phyloP scores from a whole-genome alignment of 2,329 filamentous ascomycete genomes.

The Calonectria pseudoreteaudii region DNA sequence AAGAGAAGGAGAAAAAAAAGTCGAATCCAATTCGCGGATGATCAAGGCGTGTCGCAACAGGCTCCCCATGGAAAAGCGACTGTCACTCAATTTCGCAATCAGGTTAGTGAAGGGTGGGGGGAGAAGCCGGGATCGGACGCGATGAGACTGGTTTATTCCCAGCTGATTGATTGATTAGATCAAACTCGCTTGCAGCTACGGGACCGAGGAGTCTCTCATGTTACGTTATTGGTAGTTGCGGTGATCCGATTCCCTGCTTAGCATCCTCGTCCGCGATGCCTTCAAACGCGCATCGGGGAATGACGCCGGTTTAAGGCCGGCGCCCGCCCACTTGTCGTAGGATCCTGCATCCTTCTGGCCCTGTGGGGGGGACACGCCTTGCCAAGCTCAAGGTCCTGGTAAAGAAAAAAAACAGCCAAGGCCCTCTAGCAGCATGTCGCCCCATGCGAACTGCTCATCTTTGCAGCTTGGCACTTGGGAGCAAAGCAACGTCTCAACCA shows the following conservation, averaged over 20 bases:
- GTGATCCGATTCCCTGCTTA: neutral
- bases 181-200: neutral
- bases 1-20: neutral
- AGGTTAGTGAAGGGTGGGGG: neutral
- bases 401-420: neutral
- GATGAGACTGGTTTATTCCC: neutral
- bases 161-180: slow-evolving; percentile 1
- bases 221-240: neutral
- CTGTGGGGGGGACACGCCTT: neutral
- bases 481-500: neutral
- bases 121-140: neutral
- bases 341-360: neutral
- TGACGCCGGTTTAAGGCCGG: neutral
- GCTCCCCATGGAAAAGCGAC: neutral
- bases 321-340: too few relatives aligned
- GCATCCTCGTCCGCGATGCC: neutral
- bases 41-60: neutral
- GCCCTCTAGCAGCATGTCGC: neutral
- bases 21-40: neutral
- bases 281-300: neutral
- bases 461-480: neutral
- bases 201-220: neutral
- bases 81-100: slow-evolving; percentile 4
- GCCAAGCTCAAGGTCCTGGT: neutral
- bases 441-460: neutral